A percentile compares a stretch with the other conserved stretches of the same genome.
Evolutionary conservation across 2,329 filamentous ascomycete genomes (phyloP).

Genomic region (Podosphaera aphanis): DNA sequence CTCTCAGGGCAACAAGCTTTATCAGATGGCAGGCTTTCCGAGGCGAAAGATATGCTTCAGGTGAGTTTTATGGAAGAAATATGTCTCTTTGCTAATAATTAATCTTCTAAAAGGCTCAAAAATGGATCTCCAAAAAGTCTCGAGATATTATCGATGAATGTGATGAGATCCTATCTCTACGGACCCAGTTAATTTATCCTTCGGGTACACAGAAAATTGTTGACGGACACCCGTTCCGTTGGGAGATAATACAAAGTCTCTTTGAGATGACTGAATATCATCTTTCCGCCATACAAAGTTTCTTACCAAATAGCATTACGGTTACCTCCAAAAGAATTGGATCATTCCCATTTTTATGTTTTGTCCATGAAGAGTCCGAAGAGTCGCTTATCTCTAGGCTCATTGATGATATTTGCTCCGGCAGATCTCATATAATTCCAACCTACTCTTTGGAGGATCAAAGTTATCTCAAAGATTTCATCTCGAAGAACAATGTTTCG

Average conservation of each 20-base stretch:
- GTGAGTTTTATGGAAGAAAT: not conserved
- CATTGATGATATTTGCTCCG: constrained; percentile 15
- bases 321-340: constrained; percentile 15
- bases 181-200: constrained; percentile 20
- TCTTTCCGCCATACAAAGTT: constrained; percentile 16
- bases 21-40: constrained; percentile 17
- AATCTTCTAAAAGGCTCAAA: constrained; percentile 14
- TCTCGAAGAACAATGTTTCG: not conserved
- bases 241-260: constrained; percentile 15
- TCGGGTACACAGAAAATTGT: constrained; percentile 17
- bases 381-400: constrained; percentile 14
- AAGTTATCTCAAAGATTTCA: not conserved
- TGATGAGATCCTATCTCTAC: constrained; percentile 18
- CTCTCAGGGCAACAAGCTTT: constrained; percentile 25
- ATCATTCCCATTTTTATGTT: constrained; percentile 24
- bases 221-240: constrained; percentile 19
- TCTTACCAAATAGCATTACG: constrained; percentile 21
- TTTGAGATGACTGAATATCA: constrained; percentile 14
- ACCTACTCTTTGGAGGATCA: not conserved
- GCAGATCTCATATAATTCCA: constrained; percentile 7
- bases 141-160: constrained; percentile 30
- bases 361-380: constrained; percentile 20
- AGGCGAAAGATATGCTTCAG: constrained; percentile 21
- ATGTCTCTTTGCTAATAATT: not conserved
- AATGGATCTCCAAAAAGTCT: constrained; percentile 20